Evolutionary conservation across 352 stramenopile genomes (phyloP).

Genomic region (Phytopythium delawarense): DNA sequence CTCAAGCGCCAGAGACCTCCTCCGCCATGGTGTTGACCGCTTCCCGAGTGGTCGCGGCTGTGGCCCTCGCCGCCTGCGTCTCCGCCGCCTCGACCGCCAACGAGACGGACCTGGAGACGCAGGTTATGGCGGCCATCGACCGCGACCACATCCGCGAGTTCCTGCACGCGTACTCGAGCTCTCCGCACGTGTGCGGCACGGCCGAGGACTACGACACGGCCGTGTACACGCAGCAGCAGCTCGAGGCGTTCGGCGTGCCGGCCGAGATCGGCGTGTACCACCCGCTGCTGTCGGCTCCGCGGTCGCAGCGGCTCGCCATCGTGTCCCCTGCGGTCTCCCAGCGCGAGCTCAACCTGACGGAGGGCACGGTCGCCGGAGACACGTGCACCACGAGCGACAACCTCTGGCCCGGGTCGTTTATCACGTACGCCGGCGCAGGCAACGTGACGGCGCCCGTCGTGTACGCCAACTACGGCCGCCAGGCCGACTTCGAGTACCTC

Average conservation of each 20-base stretch:
- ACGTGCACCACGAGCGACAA: conserved; percentile 47
- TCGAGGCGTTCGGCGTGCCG: conserved; percentile 36
- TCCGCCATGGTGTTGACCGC: background rate
- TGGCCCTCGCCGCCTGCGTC: background rate
- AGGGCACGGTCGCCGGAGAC: conserved; percentile 50
- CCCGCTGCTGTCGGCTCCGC: conserved; percentile 57
- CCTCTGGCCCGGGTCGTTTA: conserved; percentile 43
- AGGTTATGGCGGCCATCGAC: conserved; percentile 3
- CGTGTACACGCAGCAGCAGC: conserved; percentile 17
- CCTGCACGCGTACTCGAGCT: conserved; percentile 17
- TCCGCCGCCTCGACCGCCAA: background rate
- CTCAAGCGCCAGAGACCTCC: background rate
- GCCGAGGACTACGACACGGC: conserved; percentile 22
- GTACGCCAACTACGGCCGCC: conserved; percentile 40
- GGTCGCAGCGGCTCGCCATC: conserved; percentile 31
- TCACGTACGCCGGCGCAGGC: conserved; percentile 30
- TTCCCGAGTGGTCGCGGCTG: background rate
- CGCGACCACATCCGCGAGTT: conserved; percentile 3
- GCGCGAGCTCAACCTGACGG: conserved; percentile 47
- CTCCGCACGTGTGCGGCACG: conserved; percentile 12
- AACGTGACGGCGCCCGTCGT: conserved; percentile 38
- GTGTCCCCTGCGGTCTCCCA: conserved; percentile 23
- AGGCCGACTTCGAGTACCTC: conserved; percentile 61
- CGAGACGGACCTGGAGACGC: background rate
- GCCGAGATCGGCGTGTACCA: conserved; percentile 61